Evolutionary conservation across 2,329 filamentous ascomycete genomes (phyloP), one percentile per base, ranked within the genome.

Genomic region (Amphichorda felina): DNA sequence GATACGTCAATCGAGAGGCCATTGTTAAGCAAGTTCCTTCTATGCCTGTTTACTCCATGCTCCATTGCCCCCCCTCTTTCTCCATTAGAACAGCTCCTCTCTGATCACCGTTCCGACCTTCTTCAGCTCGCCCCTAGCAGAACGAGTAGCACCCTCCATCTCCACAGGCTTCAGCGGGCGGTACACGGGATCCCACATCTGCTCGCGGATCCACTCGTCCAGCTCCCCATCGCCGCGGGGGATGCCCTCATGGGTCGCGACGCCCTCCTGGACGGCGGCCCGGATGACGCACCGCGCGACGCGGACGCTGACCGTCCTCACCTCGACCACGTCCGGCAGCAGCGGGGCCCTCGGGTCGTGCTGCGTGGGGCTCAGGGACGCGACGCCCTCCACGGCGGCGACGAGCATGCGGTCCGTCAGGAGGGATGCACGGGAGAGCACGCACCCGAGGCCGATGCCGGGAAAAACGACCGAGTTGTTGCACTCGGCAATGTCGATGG

Each of bases 401-500:
- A 93, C 82, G 10, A 94, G 74, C 75, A 94, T 88, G 42, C 74
- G 72, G 41, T 88, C 78, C 0, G 80, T 82, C 19, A 94, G 58
- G 1, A 77, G 65, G 10, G 62, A 67, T 3, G 80, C 68, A 11
- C 83, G 75, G 18, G 69, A 78, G 2, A 94, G 70, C 0, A 94
- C 72, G 7, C 73, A 73, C 9, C 85, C 87, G 1, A 94, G 75
- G 0, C 85, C 86, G 39, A 94, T 89, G 0, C 85, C 85, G 0
- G 86, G 86, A 55, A 93, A 94, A 13, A 81, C 81, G 24, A 83
- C 82, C 1, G 77, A 82, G 59, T 94, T 94, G 60, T 94, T 94
- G 60, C 87, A 94, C 56, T 94, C 86, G 17, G 84, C 84, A 49
- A 70, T 51, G 19, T 66, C 57, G 39, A 70, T 61, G 41, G 56